Percentiles rank a stretch among this genome's conserved stretches.
Evolutionary conservation across 768 basidiomycete genomes (phyloP).

Genomic region (Lactarius evosmus): DNA sequence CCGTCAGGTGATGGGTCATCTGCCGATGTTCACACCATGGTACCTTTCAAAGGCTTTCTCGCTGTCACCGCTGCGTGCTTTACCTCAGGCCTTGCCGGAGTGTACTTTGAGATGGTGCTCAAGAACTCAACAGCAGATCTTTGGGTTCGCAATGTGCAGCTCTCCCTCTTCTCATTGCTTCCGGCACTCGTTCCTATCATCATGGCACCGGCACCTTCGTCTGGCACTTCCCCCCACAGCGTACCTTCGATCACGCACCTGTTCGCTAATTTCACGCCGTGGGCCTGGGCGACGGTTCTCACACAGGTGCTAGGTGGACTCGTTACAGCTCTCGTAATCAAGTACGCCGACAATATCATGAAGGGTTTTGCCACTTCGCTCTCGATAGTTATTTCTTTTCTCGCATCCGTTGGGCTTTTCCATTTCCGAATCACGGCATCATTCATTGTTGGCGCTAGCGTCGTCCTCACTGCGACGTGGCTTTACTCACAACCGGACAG

Average conservation of each 20-base stretch:
- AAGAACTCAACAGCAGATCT: constrained; percentile 87
- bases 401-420: constrained; percentile 88
- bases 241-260: constrained; percentile 45
- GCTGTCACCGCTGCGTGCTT: constrained; percentile 91
- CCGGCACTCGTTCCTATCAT: constrained; percentile 82
- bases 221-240: constrained; percentile 32
- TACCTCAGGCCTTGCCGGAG: constrained; percentile 93
- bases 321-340: constrained; percentile 90
- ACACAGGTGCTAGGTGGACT: constrained; percentile 91
- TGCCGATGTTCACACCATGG: constrained; percentile 54
- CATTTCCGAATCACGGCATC: constrained; percentile 81
- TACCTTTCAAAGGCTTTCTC: constrained; percentile 78
- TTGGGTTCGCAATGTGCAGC: constrained; percentile 96
- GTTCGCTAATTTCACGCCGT: constrained; percentile 82
- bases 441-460: constrained; percentile 77
- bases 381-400: constrained; percentile 92
- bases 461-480: constrained; percentile 88
- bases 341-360: constrained; percentile 87
- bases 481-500: constrained; percentile 74
- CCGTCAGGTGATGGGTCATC: constrained; percentile 11
- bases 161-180: constrained; percentile 89
- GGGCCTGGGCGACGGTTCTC: constrained; percentile 88
- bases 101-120: constrained; percentile 97
- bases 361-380: constrained; percentile 96
- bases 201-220: constrained; percentile 42